These are phyloP conservation scores for Scheffersomyces stambukii DNA, from an alignment of 1,139 yeast genomes.

Conservation along the genomic window DNA sequence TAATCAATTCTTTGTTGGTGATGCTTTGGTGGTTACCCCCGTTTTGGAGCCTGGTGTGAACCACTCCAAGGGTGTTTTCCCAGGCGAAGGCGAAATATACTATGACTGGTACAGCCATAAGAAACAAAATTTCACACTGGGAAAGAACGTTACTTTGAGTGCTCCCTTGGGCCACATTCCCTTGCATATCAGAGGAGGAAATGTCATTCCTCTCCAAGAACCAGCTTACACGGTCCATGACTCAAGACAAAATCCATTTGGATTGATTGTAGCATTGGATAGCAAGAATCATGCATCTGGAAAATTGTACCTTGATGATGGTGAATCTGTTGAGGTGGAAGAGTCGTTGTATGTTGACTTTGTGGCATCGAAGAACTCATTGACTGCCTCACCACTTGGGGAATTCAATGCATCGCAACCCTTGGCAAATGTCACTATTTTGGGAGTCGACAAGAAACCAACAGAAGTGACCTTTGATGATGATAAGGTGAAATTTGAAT, in stretches of 20 bases:
- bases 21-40: slow-evolving; percentile 21
- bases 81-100: slow-evolving; percentile 21
- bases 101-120: slow-evolving; percentile 30
- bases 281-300: slow-evolving; percentile 15
- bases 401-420: slow-evolving; percentile 17
- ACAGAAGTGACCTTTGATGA: slow-evolving; percentile 15
- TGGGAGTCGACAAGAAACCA: slow-evolving; percentile 21
- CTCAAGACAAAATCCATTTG: slow-evolving; percentile 25
- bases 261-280: slow-evolving; percentile 24
- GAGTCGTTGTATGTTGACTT: slow-evolving; percentile 17
- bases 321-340: slow-evolving; percentile 19
- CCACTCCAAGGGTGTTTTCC: slow-evolving; percentile 22
- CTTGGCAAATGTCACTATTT: slow-evolving; percentile 21
- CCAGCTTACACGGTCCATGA: slow-evolving; percentile 27
- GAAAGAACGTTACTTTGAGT: slow-evolving; percentile 17
- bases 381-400: slow-evolving; percentile 16
- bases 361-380: slow-evolving; percentile 11
- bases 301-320: slow-evolving; percentile 22
- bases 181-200: slow-evolving; percentile 18
- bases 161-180: slow-evolving; percentile 23
- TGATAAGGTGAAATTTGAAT: slow-evolving; percentile 11
- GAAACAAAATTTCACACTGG: slow-evolving; percentile 16
- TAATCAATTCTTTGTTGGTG: slow-evolving; percentile 21
- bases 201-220: slow-evolving; percentile 21
- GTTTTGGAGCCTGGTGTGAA: slow-evolving; percentile 19